Base-by-base conservation (phyloP, 192 early-diverging fungal genomes). In the Rhizophagus clarus region DNA sequence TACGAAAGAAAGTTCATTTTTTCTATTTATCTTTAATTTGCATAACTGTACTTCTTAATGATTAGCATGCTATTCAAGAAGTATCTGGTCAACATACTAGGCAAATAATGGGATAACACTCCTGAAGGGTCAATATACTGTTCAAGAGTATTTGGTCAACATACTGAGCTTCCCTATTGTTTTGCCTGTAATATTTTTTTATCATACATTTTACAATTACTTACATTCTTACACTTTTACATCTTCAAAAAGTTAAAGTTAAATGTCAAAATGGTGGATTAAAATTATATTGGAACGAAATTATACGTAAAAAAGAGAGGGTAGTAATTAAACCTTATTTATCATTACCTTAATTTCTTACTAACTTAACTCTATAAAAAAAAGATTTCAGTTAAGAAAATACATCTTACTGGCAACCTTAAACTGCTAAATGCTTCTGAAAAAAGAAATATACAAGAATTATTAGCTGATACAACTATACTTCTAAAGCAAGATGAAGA, bases 311-410 rank as follows among this genome's bases (percentile, higher is more conserved):
- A 66, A 66, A 66, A 2, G 26, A 66, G 31, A 66, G 24, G 10
- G n/a, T 66, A 66, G 8, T n/a, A n/a, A n/a, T 32, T 66, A 29
- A 29, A 26, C 24, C 63, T 66, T 66, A 29, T 66, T 32, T 66
- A 29, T 1, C n/a, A 29, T 10, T 66, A 26, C n/a, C 63, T 66
- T 32, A 66, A 66, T 66, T 66, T 66, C n/a, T 29, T 66, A 66
- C 63, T 66, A 66, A 66, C 63, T 31, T 47, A 3, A 47, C 11
- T 47, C 63, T 24, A 6, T 24, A 64, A 28, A 31, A 28, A 64
- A 64, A 64, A 64, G 63, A 64, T 64, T 10, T 64, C 63, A 6
- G 63, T 64, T 64, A 64, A 31, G 29, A 10, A 64, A 64, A 64
- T 31, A 31, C 63, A 64, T 64, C 24, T 31, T 64, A 64, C 29